Base-by-base conservation (phyloP, 106 monocot genomes). In the Allium fistulosum region DNA sequence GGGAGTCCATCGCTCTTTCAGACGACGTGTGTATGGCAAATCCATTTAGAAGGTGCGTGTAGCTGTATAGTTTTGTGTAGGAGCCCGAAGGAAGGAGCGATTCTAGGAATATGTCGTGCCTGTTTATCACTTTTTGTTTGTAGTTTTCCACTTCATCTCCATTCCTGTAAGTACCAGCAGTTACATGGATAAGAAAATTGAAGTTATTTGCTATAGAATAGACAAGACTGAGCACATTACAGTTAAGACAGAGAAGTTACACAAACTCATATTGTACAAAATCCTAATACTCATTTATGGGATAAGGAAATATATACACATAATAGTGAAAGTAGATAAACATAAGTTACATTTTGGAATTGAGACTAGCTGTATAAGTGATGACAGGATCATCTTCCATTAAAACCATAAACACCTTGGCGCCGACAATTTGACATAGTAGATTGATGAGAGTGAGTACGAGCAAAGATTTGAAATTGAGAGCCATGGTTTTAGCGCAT, bases 21-120 rank as follows among this genome's bases (percentile, higher is more conserved):
- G 86, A 86, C 69, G 75, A 53, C 14, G 73, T 76, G 49, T 86
- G 76, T 49, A 82, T 49, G 13, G 85, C 85, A 75, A 85, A 85
- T 67, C 85, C 85, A 79, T 79, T 81, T 72, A 85, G 63, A 46
- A 85, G 62, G 65, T 79, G 81, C 16, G 81, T 85, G 69, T 85
- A 85, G 61, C 85, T 85, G 62, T 85, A 85, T 46, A 85, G 75
- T 37, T 85, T 85, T 60, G 74, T 81, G 26, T 81, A 85, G 51
- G 81, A 81, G n/a, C 76, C 86, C 51, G 74, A 58, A 27, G 79
- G 86, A 27, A 86, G 86, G 65, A 86, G 76, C 16, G 86, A 86
- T 61, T 86, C 73, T 4, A 86, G 63, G 62, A 86, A 86, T 8
- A 82, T 74, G 58, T 86, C 86, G 73, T 86, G 86, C 73, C 76